Percentiles rank a stretch among this genome's conserved stretches.
Evolutionary conservation across 2,329 filamentous ascomycete genomes (phyloP).

Genomic region (Arthroderma uncinatum): DNA sequence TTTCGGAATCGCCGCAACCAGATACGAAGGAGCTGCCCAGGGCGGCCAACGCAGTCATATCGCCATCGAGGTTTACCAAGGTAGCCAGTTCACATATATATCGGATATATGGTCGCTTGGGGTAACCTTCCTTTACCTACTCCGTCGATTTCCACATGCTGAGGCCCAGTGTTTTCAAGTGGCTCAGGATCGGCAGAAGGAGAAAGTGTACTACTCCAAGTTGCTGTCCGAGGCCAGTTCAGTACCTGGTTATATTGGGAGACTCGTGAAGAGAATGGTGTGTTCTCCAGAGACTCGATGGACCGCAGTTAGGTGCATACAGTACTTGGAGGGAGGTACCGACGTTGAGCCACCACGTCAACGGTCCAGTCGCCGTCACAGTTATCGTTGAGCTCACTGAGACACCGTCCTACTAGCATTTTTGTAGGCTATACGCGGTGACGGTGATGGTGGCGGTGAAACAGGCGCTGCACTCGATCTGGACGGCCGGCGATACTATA

Average conservation of each 20-base stretch:
- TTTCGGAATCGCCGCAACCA: conserved; percentile 7
- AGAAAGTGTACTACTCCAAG: background rate
- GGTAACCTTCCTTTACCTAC: conserved; percentile 6
- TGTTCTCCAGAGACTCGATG: background rate
- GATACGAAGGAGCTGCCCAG: background rate
- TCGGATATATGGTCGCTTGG: conserved; percentile 12
- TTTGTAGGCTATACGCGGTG: background rate
- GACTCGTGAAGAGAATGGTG: background rate
- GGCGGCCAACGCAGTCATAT: conserved; percentile 3
- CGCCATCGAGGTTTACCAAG: conserved; percentile 4
- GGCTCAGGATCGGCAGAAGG: background rate
- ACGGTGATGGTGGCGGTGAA: background rate
- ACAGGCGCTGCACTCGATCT: too few relatives aligned
- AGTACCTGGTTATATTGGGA: background rate
- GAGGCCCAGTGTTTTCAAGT: background rate
- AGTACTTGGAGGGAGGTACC: background rate
- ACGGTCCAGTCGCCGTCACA: background rate
- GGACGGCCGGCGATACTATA: too few relatives aligned
- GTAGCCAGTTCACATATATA: background rate
- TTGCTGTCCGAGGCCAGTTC: background rate
- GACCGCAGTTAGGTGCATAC: background rate
- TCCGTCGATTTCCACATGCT: background rate
- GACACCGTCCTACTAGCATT: too few relatives aligned
- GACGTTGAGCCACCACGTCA: background rate
- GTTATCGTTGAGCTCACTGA: background rate